Conservation (phyloP, 2,329 filamentous ascomycete species). For the Fusarium sp. region DNA sequence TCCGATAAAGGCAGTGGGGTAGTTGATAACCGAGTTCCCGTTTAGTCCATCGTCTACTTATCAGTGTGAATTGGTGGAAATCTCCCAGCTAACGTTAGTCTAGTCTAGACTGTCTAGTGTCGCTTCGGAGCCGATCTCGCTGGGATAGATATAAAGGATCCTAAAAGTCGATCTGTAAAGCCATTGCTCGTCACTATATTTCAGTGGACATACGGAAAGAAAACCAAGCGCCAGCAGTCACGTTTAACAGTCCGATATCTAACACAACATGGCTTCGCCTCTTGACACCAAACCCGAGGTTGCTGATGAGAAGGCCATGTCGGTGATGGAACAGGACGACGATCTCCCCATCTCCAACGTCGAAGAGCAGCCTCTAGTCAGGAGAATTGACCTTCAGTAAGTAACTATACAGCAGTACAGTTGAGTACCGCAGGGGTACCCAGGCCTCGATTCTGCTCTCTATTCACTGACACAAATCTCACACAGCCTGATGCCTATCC, state of each 20-base stretch:
- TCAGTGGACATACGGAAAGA: accelerated
- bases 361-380: neutral
- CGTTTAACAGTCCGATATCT: accelerated
- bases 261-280: neutral
- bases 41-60: neutral
- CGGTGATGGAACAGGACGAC: neutral
- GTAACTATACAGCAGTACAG: accelerated
- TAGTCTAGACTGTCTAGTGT: neutral
- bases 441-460: too few relatives aligned
- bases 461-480: neutral
- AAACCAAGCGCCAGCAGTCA: neutral
- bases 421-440: accelerated
- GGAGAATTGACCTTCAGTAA: neutral
- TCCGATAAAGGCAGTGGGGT: neutral
- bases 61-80: neutral
- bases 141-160: neutral
- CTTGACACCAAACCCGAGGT: neutral
- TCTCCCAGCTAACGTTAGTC: neutral
- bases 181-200: neutral
- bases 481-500: neutral
- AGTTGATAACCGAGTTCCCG: neutral
- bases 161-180: neutral
- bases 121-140: neutral
- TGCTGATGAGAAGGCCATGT: neutral
- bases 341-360: neutral